phyloP scores from a whole-genome alignment of 2,329 filamentous ascomycete species.

The Thelonectria rubi region DNA sequence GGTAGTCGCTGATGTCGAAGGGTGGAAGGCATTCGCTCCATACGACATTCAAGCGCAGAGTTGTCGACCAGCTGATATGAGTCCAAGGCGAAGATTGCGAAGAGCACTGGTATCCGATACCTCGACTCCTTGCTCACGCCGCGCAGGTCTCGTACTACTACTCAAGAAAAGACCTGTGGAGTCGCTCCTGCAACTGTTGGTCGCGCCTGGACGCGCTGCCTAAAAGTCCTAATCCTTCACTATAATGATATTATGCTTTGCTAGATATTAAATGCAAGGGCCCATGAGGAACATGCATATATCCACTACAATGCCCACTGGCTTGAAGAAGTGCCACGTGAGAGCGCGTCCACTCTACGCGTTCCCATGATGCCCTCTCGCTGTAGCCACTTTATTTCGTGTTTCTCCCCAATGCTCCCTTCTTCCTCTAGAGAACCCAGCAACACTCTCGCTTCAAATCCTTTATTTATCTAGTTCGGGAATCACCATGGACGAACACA shows the following conservation, averaged over 20 bases:
- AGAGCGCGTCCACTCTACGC: slow-evolving; percentile 44
- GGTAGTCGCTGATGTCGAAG: too few species aligned
- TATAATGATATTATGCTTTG: slow-evolving; percentile 15
- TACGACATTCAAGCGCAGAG: neutral
- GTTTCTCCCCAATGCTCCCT: neutral
- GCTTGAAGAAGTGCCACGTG: slow-evolving; percentile 44
- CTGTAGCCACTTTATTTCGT: slow-evolving; percentile 25
- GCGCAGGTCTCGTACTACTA: neutral
- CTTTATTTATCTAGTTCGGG: neutral
- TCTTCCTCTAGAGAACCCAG: neutral
- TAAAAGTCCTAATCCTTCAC: slow-evolving; percentile 17
- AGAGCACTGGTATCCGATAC: neutral
- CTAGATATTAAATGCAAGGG: neutral
- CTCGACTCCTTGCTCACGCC: too few species aligned
- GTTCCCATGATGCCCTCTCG: slow-evolving; percentile 20
- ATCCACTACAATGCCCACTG: neutral
- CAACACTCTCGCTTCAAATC: neutral
- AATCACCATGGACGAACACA: slow-evolving; percentile 67
- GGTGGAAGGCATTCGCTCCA: neutral
- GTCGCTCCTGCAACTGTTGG: neutral
- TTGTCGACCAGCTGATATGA: neutral
- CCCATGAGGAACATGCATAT: neutral
- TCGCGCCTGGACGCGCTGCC: slow-evolving; percentile 40
- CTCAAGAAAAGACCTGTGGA: neutral
- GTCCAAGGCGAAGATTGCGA: neutral